phyloP scores from a whole-genome alignment of 352 stramenopile species.

The Phytophthora hybrid region DNA sequence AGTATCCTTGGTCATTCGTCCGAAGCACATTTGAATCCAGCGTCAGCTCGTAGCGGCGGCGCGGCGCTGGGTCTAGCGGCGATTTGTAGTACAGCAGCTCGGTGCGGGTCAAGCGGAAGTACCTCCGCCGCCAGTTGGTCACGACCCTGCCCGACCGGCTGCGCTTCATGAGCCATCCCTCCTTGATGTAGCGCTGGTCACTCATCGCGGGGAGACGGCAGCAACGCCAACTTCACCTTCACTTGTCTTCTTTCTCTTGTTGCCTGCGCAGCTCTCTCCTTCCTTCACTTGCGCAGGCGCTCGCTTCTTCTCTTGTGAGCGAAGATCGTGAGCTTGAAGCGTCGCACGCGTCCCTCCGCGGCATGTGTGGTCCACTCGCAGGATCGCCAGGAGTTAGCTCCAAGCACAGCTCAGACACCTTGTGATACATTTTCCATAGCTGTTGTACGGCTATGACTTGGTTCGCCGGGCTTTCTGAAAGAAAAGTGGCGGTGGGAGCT shows the following conservation, averaged over 20 bases:
- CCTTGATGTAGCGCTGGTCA: conserved; percentile 61
- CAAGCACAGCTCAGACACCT: neutral
- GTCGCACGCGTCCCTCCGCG: conserved; percentile 13
- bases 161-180: conserved; percentile 78
- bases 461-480: conserved; percentile 44
- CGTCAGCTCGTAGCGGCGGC: conserved; percentile 55
- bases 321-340: conserved; percentile 33
- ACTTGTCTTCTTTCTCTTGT: conserved; percentile 10
- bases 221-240: neutral
- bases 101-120: conserved; percentile 72
- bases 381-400: neutral
- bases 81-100: conserved; percentile 72
- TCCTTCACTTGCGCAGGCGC: conserved; percentile 4
- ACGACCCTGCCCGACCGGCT: conserved; percentile 51
- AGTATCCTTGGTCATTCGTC: conserved; percentile 76
- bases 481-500: conserved; percentile 55
- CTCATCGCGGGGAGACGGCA: conserved; percentile 29
- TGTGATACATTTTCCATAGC: neutral
- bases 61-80: conserved; percentile 40
- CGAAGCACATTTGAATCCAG: conserved; percentile 63
- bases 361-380: neutral
- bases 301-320: conserved; percentile 26
- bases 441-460: conserved; percentile 20
- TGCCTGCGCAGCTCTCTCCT: conserved; percentile 3
- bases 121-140: conserved; percentile 64